Evolutionary conservation across 2,329 filamentous ascomycete genomes (phyloP).

Genomic region (Plenodomus tracheiphilus): DNA sequence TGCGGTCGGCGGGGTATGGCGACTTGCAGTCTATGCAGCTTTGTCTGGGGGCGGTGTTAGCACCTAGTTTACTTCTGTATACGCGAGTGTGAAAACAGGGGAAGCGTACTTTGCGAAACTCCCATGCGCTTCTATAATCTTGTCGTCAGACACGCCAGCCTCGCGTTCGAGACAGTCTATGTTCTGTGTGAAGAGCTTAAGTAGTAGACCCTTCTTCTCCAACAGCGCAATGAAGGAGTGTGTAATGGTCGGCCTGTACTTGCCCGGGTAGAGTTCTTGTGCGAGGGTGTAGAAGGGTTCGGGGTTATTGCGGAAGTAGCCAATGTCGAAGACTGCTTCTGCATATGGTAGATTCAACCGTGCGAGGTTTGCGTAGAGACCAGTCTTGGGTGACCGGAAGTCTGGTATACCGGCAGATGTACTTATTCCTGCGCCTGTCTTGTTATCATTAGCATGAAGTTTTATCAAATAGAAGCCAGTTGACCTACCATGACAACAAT

Average conservation of each 20-base stretch:
- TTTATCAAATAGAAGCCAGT: not conserved
- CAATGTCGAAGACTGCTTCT: conserved; percentile 92
- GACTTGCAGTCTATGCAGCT: conserved; percentile 86
- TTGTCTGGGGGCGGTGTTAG: conserved; percentile 57
- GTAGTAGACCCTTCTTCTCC: conserved; percentile 73
- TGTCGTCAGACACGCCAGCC: conserved; percentile 79
- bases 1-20: conserved; percentile 71
- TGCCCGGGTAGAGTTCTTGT: conserved; percentile 88
- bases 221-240: conserved; percentile 88
- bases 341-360: conserved; percentile 83
- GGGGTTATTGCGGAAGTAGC: conserved; percentile 82
- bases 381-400: conserved; percentile 90
- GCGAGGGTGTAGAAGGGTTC: conserved; percentile 91
- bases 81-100: too few species aligned
- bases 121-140: conserved; percentile 91
- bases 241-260: conserved; percentile 83
- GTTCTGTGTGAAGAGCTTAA: conserved; percentile 94
- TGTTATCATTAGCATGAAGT: conserved; percentile 5
- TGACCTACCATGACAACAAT: conserved; percentile 76
- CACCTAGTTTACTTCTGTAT: not conserved
- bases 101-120: conserved; percentile 70
- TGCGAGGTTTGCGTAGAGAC: conserved; percentile 89
- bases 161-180: conserved; percentile 92
- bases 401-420: conserved; percentile 80
- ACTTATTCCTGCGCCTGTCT: conserved; percentile 84